phyloP scores from a whole-genome alignment of 345 rosid species.

The Euclidium syriacum region DNA sequence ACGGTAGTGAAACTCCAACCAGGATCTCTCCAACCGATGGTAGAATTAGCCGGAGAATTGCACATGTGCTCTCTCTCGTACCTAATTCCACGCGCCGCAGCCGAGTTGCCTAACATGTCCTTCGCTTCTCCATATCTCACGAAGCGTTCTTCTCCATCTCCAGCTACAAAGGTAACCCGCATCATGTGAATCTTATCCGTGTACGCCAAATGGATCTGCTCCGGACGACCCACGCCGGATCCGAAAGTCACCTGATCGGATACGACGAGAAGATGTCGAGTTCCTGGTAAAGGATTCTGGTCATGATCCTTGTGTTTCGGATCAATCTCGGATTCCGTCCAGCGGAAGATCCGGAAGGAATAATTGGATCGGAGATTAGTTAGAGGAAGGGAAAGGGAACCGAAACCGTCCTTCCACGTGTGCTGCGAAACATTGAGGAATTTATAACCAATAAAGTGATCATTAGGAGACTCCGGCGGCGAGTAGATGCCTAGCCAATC shows the following conservation, averaged over 20 bases:
- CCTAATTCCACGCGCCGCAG: constrained; percentile 54
- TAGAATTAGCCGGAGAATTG: constrained; percentile 69
- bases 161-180: constrained; percentile 77
- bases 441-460: constrained; percentile 74
- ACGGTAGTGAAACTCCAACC: constrained; percentile 75
- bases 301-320: constrained; percentile 57
- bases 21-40: constrained; percentile 89
- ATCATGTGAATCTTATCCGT: constrained; percentile 54
- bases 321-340: constrained; percentile 63
- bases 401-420: constrained; percentile 57
- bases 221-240: constrained; percentile 49
- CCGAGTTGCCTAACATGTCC: constrained; percentile 34
- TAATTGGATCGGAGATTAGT: constrained; percentile 73
- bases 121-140: constrained; percentile 67
- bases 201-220: constrained; percentile 77
- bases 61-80: constrained; percentile 86
- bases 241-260: constrained; percentile 51
- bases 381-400: constrained; percentile 60
- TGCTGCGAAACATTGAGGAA: constrained; percentile 60
- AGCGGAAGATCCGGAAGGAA: constrained; percentile 86
- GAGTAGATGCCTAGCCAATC: constrained; percentile 91
- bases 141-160: constrained; percentile 52
- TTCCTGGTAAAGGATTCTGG: constrained; percentile 70
- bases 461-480: constrained; percentile 62
- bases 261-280: constrained; percentile 48